phyloP scores from a whole-genome alignment of 2,329 filamentous ascomycete species.

The Metarhizium brunneum region DNA sequence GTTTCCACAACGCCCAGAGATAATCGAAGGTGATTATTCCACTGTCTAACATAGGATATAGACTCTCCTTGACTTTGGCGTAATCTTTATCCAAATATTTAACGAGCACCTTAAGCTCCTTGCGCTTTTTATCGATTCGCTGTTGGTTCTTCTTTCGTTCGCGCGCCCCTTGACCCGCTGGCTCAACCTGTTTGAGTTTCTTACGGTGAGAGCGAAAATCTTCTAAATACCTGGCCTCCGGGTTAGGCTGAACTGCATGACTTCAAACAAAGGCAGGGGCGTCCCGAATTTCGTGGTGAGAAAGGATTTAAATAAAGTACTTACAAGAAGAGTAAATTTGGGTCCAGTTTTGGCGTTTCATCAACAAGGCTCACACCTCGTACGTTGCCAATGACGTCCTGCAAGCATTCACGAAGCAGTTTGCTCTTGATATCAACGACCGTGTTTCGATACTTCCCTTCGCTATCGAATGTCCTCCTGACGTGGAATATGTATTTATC shows the following conservation, averaged over 20 bases:
- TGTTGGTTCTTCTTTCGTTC: constrained; percentile 54
- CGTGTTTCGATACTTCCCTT: constrained; percentile 67
- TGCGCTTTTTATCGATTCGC: constrained; percentile 46
- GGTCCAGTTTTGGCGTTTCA: constrained; percentile 64
- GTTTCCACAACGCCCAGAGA: constrained; percentile 83
- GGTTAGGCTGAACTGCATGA: background rate
- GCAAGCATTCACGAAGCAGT: constrained; percentile 55
- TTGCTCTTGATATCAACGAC: constrained; percentile 82
- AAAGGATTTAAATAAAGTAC: constrained; percentile 10
- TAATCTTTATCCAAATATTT: constrained; percentile 79
- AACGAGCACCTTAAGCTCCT: constrained; percentile 63
- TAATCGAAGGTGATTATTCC: constrained; percentile 84
- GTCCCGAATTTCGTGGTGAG: background rate
- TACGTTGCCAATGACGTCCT: constrained; percentile 27
- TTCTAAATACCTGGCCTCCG: constrained; percentile 53
- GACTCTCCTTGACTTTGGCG: constrained; percentile 61
- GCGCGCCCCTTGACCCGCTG: constrained; percentile 37
- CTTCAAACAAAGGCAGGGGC: background rate
- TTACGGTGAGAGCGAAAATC: constrained; percentile 60
- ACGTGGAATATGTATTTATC: constrained; percentile 79
- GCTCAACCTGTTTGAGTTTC: constrained; percentile 50
- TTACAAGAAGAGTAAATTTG: constrained; percentile 60
- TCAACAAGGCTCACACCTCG: constrained; percentile 65
- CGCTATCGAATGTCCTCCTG: constrained; percentile 72
- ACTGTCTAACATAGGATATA: constrained; percentile 71